Percentiles rank a stretch among this genome's conserved stretches.
phyloP scores from a whole-genome alignment of 805 yeast genomes.

The Schwanniomyces yamadae region DNA sequence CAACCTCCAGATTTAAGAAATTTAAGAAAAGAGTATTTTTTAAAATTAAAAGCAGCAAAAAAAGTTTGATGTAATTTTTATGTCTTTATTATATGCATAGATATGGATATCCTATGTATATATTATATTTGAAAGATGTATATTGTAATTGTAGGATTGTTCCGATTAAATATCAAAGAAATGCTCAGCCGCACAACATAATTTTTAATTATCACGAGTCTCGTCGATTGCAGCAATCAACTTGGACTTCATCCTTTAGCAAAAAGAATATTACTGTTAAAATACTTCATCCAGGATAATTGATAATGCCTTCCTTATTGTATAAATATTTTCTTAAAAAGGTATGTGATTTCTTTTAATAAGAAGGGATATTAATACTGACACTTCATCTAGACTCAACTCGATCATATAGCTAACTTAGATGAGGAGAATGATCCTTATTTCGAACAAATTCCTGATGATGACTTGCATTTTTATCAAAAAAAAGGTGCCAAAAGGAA shows the following conservation, averaged over 20 bases:
- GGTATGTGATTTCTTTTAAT: constrained; percentile 23
- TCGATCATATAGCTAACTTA: constrained; percentile 25
- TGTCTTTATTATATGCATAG: too few relatives aligned
- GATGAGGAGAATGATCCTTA: constrained; percentile 39
- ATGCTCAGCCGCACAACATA: too few relatives aligned
- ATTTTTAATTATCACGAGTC: too few relatives aligned
- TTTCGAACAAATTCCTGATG: constrained; percentile 39
- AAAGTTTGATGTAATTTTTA: too few relatives aligned
- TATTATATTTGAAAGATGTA: too few relatives aligned
- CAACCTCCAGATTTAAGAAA: constrained; percentile 73
- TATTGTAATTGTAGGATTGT: too few relatives aligned
- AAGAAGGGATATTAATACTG: background rate
- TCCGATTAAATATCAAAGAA: too few relatives aligned
- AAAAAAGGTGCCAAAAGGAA: constrained; percentile 39
- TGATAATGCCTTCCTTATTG: constrained; percentile 30
- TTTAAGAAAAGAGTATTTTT: constrained; percentile 48
- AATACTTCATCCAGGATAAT: too few relatives aligned
- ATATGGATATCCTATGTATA: too few relatives aligned
- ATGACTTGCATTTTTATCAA: constrained; percentile 43
- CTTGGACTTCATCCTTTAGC: too few relatives aligned
- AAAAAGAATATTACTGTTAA: too few relatives aligned
- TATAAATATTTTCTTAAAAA: constrained; percentile 37
- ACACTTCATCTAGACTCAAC: constrained; percentile 21
- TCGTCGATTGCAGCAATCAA: too few relatives aligned
- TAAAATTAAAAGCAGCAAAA: constrained; percentile 26